Evolutionary conservation across 345 rosid species (phyloP).

Genomic region (Pelargonium nanum): DNA sequence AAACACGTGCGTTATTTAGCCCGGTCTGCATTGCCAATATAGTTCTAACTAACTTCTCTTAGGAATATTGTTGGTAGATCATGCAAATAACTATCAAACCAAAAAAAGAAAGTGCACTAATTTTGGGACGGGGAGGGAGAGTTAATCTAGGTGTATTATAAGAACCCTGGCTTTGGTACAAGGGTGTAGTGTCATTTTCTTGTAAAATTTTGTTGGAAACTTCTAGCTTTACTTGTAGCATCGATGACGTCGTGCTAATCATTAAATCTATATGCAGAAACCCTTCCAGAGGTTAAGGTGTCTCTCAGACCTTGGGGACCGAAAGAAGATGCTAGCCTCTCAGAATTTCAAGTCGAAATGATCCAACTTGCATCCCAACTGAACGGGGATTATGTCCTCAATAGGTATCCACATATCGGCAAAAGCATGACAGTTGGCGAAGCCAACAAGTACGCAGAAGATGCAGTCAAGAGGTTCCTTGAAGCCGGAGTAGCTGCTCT

Average conservation of each 20-base stretch:
- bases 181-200: too few species aligned
- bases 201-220: too few species aligned
- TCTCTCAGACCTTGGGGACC: conserved; percentile 72
- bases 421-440: conserved; percentile 72
- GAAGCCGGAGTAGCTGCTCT: conserved; percentile 90
- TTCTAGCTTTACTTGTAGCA: too few species aligned
- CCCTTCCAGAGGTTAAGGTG: conserved; percentile 50
- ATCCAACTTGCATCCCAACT: conserved; percentile 97
- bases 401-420: conserved; percentile 76
- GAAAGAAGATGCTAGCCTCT: conserved; percentile 55
- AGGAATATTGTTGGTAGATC: too few species aligned
- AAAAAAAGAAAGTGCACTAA: too few species aligned
- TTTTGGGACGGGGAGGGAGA: too few species aligned
- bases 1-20: too few species aligned
- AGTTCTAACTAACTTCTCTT: too few species aligned
- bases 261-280: conserved; percentile 38
- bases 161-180: too few species aligned
- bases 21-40: too few species aligned
- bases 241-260: not conserved
- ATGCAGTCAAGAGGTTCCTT: conserved; percentile 76
- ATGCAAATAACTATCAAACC: too few species aligned
- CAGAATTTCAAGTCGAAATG: conserved; percentile 89
- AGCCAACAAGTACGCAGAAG: conserved; percentile 80
- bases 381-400: conserved; percentile 75
- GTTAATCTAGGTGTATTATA: too few species aligned